These are phyloP conservation scores for Vanderwaltozyma verrucispora DNA, from an alignment of 805 yeast species.

Conservation along the genomic window DNA sequence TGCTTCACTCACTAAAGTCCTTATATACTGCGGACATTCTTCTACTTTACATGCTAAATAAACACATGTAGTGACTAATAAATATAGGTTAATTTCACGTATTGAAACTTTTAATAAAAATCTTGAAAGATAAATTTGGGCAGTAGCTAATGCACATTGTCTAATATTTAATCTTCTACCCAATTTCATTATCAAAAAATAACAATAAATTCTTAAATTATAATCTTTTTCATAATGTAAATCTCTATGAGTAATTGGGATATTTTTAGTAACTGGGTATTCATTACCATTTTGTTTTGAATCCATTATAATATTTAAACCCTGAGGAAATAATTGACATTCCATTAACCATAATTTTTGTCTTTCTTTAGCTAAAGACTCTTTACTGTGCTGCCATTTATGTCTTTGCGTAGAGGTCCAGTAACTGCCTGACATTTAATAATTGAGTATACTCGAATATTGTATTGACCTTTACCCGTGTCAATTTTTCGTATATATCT, in stretches of 20 bases:
- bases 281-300: constrained; percentile 13
- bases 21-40: constrained; percentile 89
- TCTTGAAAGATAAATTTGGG: constrained; percentile 75
- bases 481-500: too few relatives aligned
- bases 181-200: constrained; percentile 59
- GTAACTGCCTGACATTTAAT: constrained; percentile 79
- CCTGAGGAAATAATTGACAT: constrained; percentile 27
- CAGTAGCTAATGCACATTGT: constrained; percentile 79
- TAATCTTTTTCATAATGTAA: constrained; percentile 38
- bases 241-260: constrained; percentile 32
- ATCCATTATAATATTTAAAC: constrained; percentile 27
- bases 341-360: constrained; percentile 33
- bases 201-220: constrained; percentile 68
- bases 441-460: neutral
- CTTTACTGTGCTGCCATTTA: constrained; percentile 72
- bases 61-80: constrained; percentile 72
- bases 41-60: constrained; percentile 91
- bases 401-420: constrained; percentile 78
- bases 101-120: constrained; percentile 63
- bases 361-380: constrained; percentile 39
- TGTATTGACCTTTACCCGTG: too few relatives aligned
- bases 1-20: constrained; percentile 76
- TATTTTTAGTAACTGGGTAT: constrained; percentile 31
- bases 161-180: constrained; percentile 72
- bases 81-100: constrained; percentile 72